Evolutionary conservation across 164 flowering plant genomes (phyloP), one percentile per base, ranked within the genome.

Genomic region (Brasenia schreberi): DNA sequence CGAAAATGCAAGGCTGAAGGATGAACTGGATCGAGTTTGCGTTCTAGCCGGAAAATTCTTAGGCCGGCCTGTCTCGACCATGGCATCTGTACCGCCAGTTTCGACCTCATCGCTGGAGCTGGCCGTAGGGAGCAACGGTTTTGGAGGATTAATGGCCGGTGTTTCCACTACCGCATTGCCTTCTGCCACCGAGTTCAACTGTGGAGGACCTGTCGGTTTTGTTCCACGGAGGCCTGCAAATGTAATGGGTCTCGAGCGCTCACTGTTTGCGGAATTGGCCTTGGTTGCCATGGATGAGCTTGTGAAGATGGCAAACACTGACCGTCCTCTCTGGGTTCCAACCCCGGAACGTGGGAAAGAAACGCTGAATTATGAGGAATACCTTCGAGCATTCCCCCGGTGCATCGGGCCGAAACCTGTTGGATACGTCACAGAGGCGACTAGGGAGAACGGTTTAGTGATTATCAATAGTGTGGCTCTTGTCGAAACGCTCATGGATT

Each of bases 251-350:
- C 52, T 84, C 5, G 95, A 92, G 81, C 80, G 87, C 65, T 86
- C 97, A 3, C 78, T 94, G 89, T 83, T 82, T 67, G 73, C 86
- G 71, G 97, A 91, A 78, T 85, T 91, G 45, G 97, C 99, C 45
- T 77, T 91, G 78, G 77, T 86, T 49, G 95, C 97, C 27, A 94
- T 94, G 99, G 95, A 91, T 61, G 99, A 94, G 64, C 67, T 94
- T 75, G 81, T 91, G 6, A 91, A 85, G 76, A 76, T 94, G 88
- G 99, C 91, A 0, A 89, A 87, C 70, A 77, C 80, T 33, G 83
- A 84, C 43, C 96, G 87, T 39, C 90, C 97, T 0, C 83, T 94
- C 45, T 94, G 99, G 99, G 17, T 89, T 39, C 76, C 81, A 58
- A 72, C 80, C 75, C 45, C 79, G 65, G 96, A 82, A 64, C 85